A percentile compares a stretch with the other conserved stretches of the same genome.
These are phyloP conservation scores for Phytopythium delawarense DNA, from an alignment of 352 stramenopile species.

Conservation along the genomic window DNA sequence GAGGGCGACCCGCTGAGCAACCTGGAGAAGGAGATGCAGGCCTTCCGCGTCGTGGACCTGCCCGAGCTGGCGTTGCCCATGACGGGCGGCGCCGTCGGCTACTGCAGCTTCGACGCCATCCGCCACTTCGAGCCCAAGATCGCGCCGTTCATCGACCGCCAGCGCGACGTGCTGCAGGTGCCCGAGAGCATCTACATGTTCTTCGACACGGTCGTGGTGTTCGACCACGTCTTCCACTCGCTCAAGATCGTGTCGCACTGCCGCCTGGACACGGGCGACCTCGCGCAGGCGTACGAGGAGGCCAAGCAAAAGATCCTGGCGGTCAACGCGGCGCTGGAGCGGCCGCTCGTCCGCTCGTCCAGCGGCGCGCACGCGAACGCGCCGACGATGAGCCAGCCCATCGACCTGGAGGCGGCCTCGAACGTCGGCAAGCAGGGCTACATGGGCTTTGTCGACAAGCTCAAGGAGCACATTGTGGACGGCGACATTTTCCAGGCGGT, in stretches of 20 bases:
- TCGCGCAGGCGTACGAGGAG: conserved; percentile 62
- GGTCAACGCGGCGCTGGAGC: conserved; percentile 57
- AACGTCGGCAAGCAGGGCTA: conserved; percentile 84
- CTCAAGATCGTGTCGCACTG: conserved; percentile 87
- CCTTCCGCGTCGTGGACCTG: conserved; percentile 60
- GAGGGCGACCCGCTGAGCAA: conserved; percentile 70
- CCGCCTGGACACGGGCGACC: conserved; percentile 60
- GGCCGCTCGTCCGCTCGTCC: conserved; percentile 47
- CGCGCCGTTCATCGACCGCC: conserved; percentile 65
- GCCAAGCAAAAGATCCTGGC: conserved; percentile 70
- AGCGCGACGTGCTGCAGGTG: conserved; percentile 76
- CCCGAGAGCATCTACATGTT: conserved; percentile 91
- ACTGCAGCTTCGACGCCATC: conserved; percentile 87
- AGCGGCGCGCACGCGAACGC: conserved; percentile 56
- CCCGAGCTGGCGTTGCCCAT: conserved; percentile 79
- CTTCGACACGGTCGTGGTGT: conserved; percentile 87
- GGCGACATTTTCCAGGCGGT: conserved; percentile 90
- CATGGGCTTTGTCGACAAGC: conserved; percentile 83
- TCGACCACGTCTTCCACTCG: conserved; percentile 89
- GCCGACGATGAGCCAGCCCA: conserved; percentile 21
- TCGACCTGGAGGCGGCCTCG: conserved; percentile 71
- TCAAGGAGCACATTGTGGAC: conserved; percentile 88
- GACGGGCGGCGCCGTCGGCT: conserved; percentile 84
- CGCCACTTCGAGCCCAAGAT: conserved; percentile 86
- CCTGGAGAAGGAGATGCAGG: conserved; percentile 78